Evolutionary conservation across 192 early-diverging fungal species (phyloP).

Genomic region (Backusella parvicylindrica): DNA sequence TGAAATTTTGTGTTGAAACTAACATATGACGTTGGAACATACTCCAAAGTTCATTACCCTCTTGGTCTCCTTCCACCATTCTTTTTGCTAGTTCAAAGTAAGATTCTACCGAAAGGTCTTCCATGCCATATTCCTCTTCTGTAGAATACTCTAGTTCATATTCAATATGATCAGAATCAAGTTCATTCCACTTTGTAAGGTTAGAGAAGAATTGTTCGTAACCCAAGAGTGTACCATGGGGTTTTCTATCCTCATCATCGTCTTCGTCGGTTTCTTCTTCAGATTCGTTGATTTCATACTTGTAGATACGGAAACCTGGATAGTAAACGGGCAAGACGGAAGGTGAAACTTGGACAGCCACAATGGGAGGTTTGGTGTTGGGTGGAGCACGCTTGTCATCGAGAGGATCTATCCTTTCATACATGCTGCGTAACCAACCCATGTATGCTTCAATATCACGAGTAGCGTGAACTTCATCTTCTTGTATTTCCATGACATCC

Average conservation of each 20-base stretch:
- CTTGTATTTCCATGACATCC: not conserved
- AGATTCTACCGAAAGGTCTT: slow-evolving; percentile 16
- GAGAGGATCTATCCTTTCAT: slow-evolving; percentile 6
- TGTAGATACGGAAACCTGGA: slow-evolving; percentile 31
- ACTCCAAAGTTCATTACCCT: not conserved
- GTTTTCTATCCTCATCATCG: not conserved
- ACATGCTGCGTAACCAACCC: slow-evolving; percentile 10
- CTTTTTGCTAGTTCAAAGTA: slow-evolving; percentile 20
- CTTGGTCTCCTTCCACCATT: slow-evolving; percentile 9
- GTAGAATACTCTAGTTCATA: slow-evolving; percentile 36
- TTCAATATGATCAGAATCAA: not conserved
- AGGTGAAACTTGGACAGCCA: slow-evolving; percentile 27
- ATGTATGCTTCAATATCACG: slow-evolving; percentile 24
- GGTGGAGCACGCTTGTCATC: slow-evolving; percentile 1
- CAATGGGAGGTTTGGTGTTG: not conserved
- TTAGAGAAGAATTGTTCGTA: slow-evolving; percentile 35
- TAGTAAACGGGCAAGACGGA: slow-evolving; percentile 35
- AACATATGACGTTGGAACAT: slow-evolving; percentile 21
- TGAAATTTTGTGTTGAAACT: slow-evolving; percentile 15
- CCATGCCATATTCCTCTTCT: slow-evolving; percentile 20
- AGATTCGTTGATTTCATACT: slow-evolving; percentile 17
- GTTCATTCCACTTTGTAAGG: slow-evolving; percentile 17
- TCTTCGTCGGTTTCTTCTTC: not conserved
- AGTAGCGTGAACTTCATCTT: not conserved
- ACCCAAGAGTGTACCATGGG: slow-evolving; percentile 23